Evolutionary conservation across 1,284 basidiomycete genomes (phyloP).

Genomic region (Leccinum angustisporum): DNA sequence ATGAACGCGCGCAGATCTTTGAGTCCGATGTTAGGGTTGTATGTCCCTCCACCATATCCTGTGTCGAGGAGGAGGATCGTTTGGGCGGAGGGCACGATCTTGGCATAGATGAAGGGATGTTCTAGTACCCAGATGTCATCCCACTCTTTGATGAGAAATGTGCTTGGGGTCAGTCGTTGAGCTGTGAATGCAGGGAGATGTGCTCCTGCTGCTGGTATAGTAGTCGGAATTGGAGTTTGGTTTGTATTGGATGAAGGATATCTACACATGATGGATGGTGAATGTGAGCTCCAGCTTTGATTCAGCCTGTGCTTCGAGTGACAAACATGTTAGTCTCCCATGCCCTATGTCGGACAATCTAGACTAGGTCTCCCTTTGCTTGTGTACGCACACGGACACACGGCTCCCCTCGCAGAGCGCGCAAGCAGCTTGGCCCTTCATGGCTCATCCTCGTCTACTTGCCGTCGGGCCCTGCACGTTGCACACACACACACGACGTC

Average conservation of each 20-base stretch:
- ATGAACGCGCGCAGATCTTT: slow-evolving; percentile 49
- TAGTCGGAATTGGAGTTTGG: neutral
- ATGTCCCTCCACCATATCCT: slow-evolving; percentile 50
- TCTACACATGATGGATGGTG: slow-evolving; percentile 11
- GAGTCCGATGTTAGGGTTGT: slow-evolving; percentile 40
- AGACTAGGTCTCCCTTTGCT: too few species aligned
- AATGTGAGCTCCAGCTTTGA: neutral
- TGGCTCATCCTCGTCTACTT: too few species aligned
- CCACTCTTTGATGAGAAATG: slow-evolving; percentile 53
- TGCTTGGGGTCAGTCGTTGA: slow-evolving; percentile 42
- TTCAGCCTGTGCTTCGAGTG: neutral
- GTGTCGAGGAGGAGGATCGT: slow-evolving; percentile 53
- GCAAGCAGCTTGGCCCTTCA: too few species aligned
- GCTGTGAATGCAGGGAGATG: slow-evolving; percentile 41
- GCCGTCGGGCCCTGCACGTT: too few species aligned
- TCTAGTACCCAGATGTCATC: slow-evolving; percentile 52
- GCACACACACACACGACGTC: too few species aligned
- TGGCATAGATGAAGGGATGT: slow-evolving; percentile 55
- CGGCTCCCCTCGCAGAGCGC: too few species aligned
- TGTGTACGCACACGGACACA: too few species aligned
- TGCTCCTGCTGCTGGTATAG: neutral
- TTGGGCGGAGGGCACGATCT: slow-evolving; percentile 39
- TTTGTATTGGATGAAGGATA: neutral
- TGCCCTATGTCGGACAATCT: too few species aligned
- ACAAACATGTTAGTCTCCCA: neutral